Evolutionary conservation across 192 early-diverging fungal genomes (phyloP), one percentile per base, ranked within the genome.

Genomic region (Coemansia sp.): DNA sequence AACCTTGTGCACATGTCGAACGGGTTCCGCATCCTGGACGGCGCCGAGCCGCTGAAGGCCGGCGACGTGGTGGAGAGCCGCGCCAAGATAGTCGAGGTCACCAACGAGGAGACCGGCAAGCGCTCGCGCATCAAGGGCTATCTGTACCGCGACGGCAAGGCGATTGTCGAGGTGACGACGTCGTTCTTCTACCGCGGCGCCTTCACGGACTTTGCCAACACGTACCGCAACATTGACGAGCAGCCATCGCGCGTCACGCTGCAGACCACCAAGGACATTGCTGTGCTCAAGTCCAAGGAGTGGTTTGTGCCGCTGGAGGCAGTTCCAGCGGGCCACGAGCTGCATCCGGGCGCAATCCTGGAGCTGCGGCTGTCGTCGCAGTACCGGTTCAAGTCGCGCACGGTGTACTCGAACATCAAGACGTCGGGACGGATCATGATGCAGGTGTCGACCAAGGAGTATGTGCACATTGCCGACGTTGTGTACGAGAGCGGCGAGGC

Each of bases 121-220:
- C 84, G 90, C 66, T 88, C 95, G 48, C 89, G 91, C 68, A 93
- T 97, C 80, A 88, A 88, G 84, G 91, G 91, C 28, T 76, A 85
- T 23, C 81, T 95, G 28, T 80, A 84, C 54, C 89, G 89, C 60
- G 85, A 87, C 9, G 82, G 84, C 67, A 84, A 87, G 72, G 86
- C 90, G 17, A 80, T 95, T 25, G 84, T 95, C 67, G 93, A 96
- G 81, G 88, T 97, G 42, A 90, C 89, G 37, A 88, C 84, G 48
- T 87, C 87, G 58, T 97, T 97, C 87, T 86, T 97, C 81, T 94
- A 93, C 85, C 90, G 95, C 70, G 95, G 95, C 34, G 71, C 72
- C 41, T 97, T 94, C 59, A 82, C 80, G 37, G 95, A 97, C 71
- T 96, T 87, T 77, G 85, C 92, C 25, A 88, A 92, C 82, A 90